Evolutionary conservation across 257 asterid genomes (phyloP).

Genomic region (Rauvolfia tetraphylla): DNA sequence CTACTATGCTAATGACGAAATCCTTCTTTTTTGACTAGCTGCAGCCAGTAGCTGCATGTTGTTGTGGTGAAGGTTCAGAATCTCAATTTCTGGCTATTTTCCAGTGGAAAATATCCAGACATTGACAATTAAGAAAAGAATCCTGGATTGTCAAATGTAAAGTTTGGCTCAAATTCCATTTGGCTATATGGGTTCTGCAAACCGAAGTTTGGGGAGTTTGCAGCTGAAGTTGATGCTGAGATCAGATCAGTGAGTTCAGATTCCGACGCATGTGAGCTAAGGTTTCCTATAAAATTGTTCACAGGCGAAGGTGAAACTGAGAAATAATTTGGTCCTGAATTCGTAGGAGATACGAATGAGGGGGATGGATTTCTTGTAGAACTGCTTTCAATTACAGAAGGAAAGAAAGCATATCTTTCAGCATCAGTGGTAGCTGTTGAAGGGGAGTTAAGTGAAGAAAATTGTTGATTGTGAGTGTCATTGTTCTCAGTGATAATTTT

Average conservation of each 20-base stretch:
- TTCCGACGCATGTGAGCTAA: conserved; percentile 19
- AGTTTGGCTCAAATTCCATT: conserved; percentile 37
- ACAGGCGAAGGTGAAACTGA: conserved; percentile 17
- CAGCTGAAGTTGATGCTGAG: conserved; percentile 31
- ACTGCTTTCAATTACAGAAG: conserved; percentile 6
- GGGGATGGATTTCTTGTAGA: conserved; percentile 18
- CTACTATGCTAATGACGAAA: background rate
- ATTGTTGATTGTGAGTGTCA: conserved; percentile 26
- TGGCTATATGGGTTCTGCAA: conserved; percentile 27
- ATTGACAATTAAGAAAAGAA: conserved; percentile 22
- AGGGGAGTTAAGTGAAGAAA: conserved; percentile 16
- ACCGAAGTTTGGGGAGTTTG: conserved; percentile 31
- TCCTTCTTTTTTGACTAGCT: background rate
- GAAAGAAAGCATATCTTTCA: conserved; percentile 18
- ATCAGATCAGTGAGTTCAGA: conserved; percentile 28
- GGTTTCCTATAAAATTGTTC: conserved; percentile 23
- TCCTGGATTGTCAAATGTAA: conserved; percentile 30
- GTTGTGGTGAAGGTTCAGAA: background rate
- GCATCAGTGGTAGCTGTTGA: conserved; percentile 19
- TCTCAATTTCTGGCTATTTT: background rate
- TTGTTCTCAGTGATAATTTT: conserved; percentile 25
- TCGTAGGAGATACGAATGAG: conserved; percentile 20
- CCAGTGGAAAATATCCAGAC: background rate
- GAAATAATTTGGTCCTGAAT: conserved; percentile 25
- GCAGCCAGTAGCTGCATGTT: background rate